Conservation (phyloP, 1,139 yeast genomes). For the Pichia cactophila region DNA sequence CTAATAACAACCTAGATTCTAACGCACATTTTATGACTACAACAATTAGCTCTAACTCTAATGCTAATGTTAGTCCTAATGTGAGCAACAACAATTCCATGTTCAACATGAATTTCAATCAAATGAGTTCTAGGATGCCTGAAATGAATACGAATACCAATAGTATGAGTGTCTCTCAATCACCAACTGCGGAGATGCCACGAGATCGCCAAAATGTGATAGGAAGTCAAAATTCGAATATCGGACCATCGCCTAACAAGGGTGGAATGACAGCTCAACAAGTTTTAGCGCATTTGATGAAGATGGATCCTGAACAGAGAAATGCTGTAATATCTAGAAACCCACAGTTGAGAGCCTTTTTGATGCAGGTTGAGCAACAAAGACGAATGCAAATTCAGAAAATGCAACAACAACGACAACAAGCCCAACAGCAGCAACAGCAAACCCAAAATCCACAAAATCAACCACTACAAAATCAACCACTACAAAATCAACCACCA, state of each 20-base stretch:
- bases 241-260: neutral
- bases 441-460: slow-evolving; percentile 8
- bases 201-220: neutral
- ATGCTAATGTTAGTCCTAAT: neutral
- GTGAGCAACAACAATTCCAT: neutral
- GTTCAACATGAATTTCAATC: slow-evolving; percentile 17
- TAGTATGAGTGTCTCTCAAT: neutral
- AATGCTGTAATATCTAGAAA: slow-evolving; percentile 25
- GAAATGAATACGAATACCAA: neutral
- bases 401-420: slow-evolving; percentile 20
- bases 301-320: slow-evolving; percentile 28
- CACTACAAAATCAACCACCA: too few relatives aligned
- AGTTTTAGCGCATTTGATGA: slow-evolving; percentile 25
- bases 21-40: neutral
- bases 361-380: slow-evolving; percentile 31
- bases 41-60: neutral
- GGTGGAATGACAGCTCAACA: slow-evolving; percentile 23
- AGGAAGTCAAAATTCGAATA: neutral
- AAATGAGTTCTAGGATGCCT: neutral
- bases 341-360: slow-evolving; percentile 26
- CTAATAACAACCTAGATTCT: neutral
- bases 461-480: too few relatives aligned
- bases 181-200: neutral
- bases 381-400: slow-evolving; percentile 23
- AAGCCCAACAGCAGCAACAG: slow-evolving; percentile 15